Percentiles rank a stretch among this genome's conserved stretches.
These are phyloP conservation scores for Tetradesmus lagerheimii DNA, from an alignment of 139 green algal species.

Conservation along the genomic window DNA sequence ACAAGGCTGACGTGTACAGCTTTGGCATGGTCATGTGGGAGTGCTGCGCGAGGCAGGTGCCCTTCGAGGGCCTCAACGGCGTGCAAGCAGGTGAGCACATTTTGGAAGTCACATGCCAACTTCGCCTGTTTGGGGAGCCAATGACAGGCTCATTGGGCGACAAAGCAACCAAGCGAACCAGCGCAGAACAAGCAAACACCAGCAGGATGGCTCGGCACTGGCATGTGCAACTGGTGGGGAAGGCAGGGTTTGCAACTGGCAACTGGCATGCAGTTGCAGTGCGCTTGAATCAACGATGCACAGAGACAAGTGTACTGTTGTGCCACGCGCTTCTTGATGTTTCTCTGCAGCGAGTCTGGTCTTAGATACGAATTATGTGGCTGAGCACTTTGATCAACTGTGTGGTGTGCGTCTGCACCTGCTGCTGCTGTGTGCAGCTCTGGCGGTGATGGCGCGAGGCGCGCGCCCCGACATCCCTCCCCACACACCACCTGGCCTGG, in stretches of 20 bases:
- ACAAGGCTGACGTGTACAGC: slow-evolving; percentile 80
- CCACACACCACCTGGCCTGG: slow-evolving; percentile 56
- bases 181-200: too few relatives aligned
- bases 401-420: neutral
- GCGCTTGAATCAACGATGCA: too few relatives aligned
- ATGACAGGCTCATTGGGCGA: too few relatives aligned
- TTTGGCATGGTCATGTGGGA: slow-evolving; percentile 80
- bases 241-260: neutral
- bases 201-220: too few relatives aligned
- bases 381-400: neutral
- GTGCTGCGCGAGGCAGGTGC: slow-evolving; percentile 65
- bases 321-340: too few relatives aligned
- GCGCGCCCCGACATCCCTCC: slow-evolving; percentile 68
- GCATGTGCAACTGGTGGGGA: too few relatives aligned
- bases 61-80: slow-evolving; percentile 62
- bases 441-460: slow-evolving; percentile 47
- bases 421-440: slow-evolving; percentile 18
- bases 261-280: too few relatives aligned
- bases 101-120: neutral
- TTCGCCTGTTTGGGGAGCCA: too few relatives aligned
- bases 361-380: too few relatives aligned
- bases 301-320: too few relatives aligned
- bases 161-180: too few relatives aligned
- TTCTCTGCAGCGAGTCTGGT: too few relatives aligned
- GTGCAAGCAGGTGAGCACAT: slow-evolving; percentile 67